Conservation (phyloP, 2,329 filamentous ascomycete genomes). For the Neopestalotiopsis clavispora region DNA sequence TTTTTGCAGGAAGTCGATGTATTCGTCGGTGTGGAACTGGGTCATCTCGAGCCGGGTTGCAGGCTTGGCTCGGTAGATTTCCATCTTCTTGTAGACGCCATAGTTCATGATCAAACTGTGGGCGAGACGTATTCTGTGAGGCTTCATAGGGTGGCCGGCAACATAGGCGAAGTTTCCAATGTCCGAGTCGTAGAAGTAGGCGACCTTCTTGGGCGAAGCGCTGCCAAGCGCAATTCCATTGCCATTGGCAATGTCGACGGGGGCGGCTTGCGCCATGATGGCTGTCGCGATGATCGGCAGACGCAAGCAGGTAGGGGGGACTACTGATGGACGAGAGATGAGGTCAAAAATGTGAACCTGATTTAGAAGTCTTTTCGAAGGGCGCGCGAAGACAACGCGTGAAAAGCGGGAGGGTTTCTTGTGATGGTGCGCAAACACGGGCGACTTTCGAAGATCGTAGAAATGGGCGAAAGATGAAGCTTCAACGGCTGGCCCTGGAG, state of each 20-base stretch:
- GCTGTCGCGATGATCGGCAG: background rate
- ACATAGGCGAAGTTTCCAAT: constrained; percentile 99
- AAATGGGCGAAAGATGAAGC: background rate
- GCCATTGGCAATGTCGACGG: constrained; percentile 58
- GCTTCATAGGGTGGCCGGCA: constrained; percentile 98
- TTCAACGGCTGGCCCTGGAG: background rate
- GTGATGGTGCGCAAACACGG: background rate
- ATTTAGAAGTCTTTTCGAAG: background rate
- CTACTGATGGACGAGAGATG: background rate
- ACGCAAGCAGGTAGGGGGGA: background rate
- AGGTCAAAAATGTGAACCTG: background rate
- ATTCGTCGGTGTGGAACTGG: constrained; percentile 93
- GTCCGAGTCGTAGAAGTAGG: constrained; percentile 98
- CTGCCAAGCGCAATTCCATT: constrained; percentile 56
- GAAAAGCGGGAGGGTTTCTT: background rate
- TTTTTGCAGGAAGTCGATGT: constrained; percentile 92
- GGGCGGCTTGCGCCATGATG: constrained; percentile 54
- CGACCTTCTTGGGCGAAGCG: constrained; percentile 74
- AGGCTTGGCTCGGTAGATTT: constrained; percentile 88
- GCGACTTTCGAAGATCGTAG: background rate
- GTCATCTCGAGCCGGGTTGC: constrained; percentile 89
- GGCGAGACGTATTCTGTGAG: constrained; percentile 90
- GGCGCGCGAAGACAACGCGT: background rate
- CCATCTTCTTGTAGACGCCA: constrained; percentile 94
- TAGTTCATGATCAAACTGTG: constrained; percentile 97